Conservation (phyloP, 805 yeast species). For the Monosporozyma siamensis region DNA sequence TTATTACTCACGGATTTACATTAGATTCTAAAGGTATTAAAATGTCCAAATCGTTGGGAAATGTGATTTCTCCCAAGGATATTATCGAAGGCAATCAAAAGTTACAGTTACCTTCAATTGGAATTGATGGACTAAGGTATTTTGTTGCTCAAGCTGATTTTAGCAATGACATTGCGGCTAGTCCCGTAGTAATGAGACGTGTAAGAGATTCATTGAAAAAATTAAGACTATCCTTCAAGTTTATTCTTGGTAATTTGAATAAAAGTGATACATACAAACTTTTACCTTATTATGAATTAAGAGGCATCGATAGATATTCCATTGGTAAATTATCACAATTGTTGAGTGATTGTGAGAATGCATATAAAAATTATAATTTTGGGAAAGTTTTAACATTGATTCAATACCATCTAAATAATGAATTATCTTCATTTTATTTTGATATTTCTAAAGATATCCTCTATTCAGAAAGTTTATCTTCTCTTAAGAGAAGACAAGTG, state of each 20-base stretch:
- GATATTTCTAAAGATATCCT: conserved; percentile 78
- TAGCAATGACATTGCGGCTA: conserved; percentile 67
- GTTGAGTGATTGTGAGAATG: conserved; percentile 32
- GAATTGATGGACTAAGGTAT: conserved; percentile 83
- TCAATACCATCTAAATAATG: conserved; percentile 63
- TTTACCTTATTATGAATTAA: conserved; percentile 35
- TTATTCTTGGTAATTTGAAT: conserved; percentile 67
- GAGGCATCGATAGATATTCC: conserved; percentile 51
- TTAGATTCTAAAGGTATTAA: conserved; percentile 78
- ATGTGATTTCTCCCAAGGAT: conserved; percentile 59
- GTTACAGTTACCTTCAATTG: conserved; percentile 50
- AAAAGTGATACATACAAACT: conserved; percentile 30
- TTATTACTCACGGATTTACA: conserved; percentile 90
- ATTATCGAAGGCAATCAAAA: conserved; percentile 54
- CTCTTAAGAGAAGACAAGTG: conserved; percentile 32
- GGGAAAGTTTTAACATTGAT: conserved; percentile 59
- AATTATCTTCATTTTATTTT: conserved; percentile 75
- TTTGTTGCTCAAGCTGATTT: conserved; percentile 89
- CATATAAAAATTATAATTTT: conserved; percentile 54
- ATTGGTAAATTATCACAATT: conserved; percentile 46
- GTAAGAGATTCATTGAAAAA: conserved; percentile 77
- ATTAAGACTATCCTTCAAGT: conserved; percentile 71
- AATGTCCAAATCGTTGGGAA: conserved; percentile 92
- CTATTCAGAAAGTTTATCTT: conserved; percentile 52
- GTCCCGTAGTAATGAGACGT: conserved; percentile 60